A percentile compares a stretch with the other conserved stretches of the same genome.
These are phyloP conservation scores for Apium graveolens DNA, from an alignment of 129 eudicot species.

Conservation along the genomic window DNA sequence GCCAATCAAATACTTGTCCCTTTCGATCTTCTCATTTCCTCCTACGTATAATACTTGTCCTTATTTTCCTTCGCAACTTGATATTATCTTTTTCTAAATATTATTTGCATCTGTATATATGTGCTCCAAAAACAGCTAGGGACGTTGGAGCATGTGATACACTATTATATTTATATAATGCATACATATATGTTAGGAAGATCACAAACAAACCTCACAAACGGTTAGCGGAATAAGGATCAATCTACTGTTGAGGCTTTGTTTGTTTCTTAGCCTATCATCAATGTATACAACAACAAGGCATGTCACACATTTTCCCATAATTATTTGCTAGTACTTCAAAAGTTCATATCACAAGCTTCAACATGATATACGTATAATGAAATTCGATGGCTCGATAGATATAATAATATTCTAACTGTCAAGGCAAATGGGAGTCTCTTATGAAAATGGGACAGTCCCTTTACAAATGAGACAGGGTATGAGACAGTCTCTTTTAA, in stretches of 20 bases:
- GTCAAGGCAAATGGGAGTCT: too few species aligned
- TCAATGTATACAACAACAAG: not conserved
- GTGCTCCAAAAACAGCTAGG: not conserved
- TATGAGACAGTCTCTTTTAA: too few species aligned
- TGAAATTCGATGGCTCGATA: too few species aligned
- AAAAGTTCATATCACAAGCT: too few species aligned
- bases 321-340: not conserved
- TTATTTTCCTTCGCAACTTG: not conserved
- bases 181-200: not conserved
- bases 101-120: not conserved
- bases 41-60: not conserved
- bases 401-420: too few species aligned
- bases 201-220: not conserved
- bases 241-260: not conserved
- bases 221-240: not conserved
- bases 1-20: not conserved
- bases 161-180: not conserved
- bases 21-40: constrained; percentile 2
- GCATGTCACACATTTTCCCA: not conserved
- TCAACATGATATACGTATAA: too few species aligned
- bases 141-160: not conserved
- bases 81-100: not conserved
- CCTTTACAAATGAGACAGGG: too few species aligned
- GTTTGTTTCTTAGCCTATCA: not conserved
- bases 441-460: too few species aligned